Evolutionary conservation across 441 rosid species (phyloP).

Genomic region (Kokia cookei): DNA sequence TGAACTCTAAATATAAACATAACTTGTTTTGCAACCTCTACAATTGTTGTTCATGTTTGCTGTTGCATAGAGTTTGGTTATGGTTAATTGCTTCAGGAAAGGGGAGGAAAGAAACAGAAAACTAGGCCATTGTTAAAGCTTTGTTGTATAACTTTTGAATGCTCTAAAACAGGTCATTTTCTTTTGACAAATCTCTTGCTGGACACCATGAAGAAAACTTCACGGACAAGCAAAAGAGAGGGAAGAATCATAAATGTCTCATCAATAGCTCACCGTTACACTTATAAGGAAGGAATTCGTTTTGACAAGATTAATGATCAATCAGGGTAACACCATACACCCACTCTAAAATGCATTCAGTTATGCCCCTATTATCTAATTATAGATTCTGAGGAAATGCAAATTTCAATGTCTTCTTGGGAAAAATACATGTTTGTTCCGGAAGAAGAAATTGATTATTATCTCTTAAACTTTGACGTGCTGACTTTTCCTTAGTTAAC

Average conservation of each 20-base stretch:
- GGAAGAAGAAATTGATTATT: not conserved
- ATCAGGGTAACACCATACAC: conserved; percentile 28
- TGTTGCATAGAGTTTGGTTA: not conserved
- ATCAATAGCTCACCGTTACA: conserved; percentile 39
- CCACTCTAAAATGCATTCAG: not conserved
- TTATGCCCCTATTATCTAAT: not conserved
- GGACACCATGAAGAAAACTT: conserved; percentile 62
- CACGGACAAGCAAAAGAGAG: conserved; percentile 39
- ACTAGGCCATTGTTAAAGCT: not conserved
- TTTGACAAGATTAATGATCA: conserved; percentile 47
- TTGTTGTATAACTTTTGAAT: not conserved
- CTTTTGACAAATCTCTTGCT: conserved; percentile 53
- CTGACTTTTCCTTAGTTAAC: not conserved
- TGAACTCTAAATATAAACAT: not conserved
- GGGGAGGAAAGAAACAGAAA: not conserved
- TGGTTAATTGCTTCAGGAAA: not conserved
- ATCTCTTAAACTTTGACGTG: not conserved
- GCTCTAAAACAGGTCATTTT: conserved; percentile 49
- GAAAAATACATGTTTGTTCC: not conserved
- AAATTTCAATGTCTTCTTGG: not conserved
- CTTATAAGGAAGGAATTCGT: conserved; percentile 51
- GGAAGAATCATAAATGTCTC: conserved; percentile 61
- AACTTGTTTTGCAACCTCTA: not conserved
- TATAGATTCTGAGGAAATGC: not conserved
- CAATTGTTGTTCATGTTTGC: not conserved